These are phyloP conservation scores for Nakazawaea siamensis DNA, from an alignment of 805 yeast species.

Conservation along the genomic window DNA sequence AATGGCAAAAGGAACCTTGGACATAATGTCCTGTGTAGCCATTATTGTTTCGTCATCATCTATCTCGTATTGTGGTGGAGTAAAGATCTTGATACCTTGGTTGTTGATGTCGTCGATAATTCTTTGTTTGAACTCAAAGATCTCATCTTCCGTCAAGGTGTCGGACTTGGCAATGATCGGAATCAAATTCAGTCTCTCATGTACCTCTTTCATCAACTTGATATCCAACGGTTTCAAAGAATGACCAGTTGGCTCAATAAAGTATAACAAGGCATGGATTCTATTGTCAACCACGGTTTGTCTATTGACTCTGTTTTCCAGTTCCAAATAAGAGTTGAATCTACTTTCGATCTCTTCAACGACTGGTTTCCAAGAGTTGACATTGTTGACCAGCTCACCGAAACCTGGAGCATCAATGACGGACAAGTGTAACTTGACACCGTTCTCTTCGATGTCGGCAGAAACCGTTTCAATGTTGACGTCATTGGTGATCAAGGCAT, in stretches of 20 bases:
- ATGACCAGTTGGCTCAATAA: conserved; percentile 97
- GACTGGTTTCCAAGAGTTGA: conserved; percentile 81
- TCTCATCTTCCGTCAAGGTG: conserved; percentile 83
- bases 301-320: conserved; percentile 78
- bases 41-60: conserved; percentile 71
- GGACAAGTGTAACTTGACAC: conserved; percentile 77
- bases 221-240: conserved; percentile 83
- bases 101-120: conserved; percentile 68
- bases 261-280: conserved; percentile 87
- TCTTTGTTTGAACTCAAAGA: conserved; percentile 63
- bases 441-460: conserved; percentile 85
- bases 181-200: conserved; percentile 85
- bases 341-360: conserved; percentile 82
- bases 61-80: conserved; percentile 71
- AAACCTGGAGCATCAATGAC: conserved; percentile 91
- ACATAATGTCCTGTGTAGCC: conserved; percentile 58
- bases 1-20: conserved; percentile 84
- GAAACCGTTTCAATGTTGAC: conserved; percentile 55
- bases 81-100: conserved; percentile 69
- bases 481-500: conserved; percentile 15
- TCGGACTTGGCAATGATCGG: conserved; percentile 95
- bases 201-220: conserved; percentile 78
- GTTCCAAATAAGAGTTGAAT: conserved; percentile 82
- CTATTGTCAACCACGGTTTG: conserved; percentile 68
- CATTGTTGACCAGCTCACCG: conserved; percentile 81